Conservation (phyloP, 2,329 filamentous ascomycete species). For the Neopestalotiopsis clavispora region DNA sequence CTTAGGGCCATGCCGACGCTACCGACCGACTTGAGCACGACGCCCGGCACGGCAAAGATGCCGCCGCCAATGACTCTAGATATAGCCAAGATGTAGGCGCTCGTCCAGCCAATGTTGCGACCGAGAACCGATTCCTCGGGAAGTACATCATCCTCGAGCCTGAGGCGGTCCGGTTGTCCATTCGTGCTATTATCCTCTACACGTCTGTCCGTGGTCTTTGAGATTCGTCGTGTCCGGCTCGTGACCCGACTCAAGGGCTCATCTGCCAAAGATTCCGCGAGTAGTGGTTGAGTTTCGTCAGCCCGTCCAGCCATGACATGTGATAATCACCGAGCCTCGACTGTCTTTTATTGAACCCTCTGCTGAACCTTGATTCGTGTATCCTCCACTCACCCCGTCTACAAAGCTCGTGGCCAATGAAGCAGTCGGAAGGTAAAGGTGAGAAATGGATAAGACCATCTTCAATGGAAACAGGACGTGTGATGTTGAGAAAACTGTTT, state of each 20-base stretch:
- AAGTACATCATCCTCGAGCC: constrained; percentile 61
- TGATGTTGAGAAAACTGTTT: background rate
- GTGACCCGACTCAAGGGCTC: background rate
- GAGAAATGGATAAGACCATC: too few relatives aligned
- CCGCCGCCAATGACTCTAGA: constrained; percentile 72
- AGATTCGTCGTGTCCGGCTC: background rate
- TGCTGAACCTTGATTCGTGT: too few relatives aligned
- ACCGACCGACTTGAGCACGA: constrained; percentile 69
- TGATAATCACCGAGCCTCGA: background rate
- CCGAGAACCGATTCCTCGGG: constrained; percentile 63
- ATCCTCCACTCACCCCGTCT: too few relatives aligned
- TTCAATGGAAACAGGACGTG: too few relatives aligned
- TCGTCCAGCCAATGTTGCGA: constrained; percentile 65
- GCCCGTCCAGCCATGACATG: background rate
- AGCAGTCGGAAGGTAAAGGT: too few relatives aligned
- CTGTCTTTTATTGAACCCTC: background rate
- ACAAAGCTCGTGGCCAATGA: too few relatives aligned
- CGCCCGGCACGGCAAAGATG: constrained; percentile 74
- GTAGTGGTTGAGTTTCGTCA: background rate
- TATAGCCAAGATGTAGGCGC: constrained; percentile 70
- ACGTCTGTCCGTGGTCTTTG: background rate
- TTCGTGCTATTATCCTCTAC: background rate
- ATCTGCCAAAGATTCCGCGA: background rate
- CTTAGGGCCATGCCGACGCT: constrained; percentile 67
- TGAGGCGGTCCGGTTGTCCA: constrained; percentile 3